Evolutionary conservation across 139 green algal species (phyloP), one percentile per base, ranked within the genome.

Genomic region (Chlorella sp.): DNA sequence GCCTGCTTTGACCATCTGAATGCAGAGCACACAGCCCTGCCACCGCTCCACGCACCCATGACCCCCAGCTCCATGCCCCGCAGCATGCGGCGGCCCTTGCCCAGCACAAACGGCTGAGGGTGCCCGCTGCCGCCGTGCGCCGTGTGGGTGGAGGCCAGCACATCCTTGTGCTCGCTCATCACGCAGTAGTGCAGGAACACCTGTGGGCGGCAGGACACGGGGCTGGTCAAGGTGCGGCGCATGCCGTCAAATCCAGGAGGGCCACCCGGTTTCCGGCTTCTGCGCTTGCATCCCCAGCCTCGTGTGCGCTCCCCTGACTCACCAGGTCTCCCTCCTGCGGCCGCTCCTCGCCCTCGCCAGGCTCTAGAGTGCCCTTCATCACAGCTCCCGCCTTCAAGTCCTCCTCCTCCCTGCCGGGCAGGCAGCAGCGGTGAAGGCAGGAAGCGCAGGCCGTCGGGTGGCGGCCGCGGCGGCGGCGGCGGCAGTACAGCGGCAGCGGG

Each of bases 11-110:
- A n/a, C 46, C 7, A 54, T 11, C 46, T 54, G 8, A 54, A 7
- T 11, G 46, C 11, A 54, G 8, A 7, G 46, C 46, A 17, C 11
- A 11, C 46, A 54, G 7, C 8, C 46, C 46, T 11, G 46, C 46
- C 11, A 11, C 51, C 2, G 14, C 51, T 16, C 22, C 51, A 24
- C 89, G 28, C 76, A 96, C 92, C 90, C 75, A 87, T 54, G 19
- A 97, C 69, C 0, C 88, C 93, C 28, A 98, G 87, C 90, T 97
- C 95, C 93, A 94, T 94, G 40, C 88, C 90, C 1, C 94, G 86
- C 24, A 93, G 94, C 38, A 89, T 84, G 16, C 94, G 81, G 30
- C 68, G 34, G 40, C 91, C 92, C 72, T 93, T 94, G 44, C 92
- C 90, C 72, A 97, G 38, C 62, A 95, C 36, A 78, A 95, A 94